A percentile compares a stretch with the other conserved stretches of the same genome.
phyloP scores from a whole-genome alignment of 176 grass and related monocot genomes.

The Elaeis guineensis region DNA sequence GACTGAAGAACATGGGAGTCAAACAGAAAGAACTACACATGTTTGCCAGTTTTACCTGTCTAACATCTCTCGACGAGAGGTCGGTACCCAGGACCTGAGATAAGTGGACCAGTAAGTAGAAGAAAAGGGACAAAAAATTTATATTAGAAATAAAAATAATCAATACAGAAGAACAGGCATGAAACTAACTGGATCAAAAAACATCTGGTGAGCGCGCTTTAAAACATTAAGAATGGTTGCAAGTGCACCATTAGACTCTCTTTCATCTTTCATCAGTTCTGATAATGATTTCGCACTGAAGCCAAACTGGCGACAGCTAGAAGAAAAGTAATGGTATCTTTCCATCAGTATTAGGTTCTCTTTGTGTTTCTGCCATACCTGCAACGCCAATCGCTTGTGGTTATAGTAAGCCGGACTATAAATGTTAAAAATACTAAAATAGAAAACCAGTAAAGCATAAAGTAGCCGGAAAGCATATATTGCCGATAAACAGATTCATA shows the following conservation, averaged over 20 bases:
- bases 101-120: constrained; percentile 4
- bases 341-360: constrained; percentile 95
- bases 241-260: constrained; percentile 63
- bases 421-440: constrained; percentile 1
- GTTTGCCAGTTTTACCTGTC: constrained; percentile 38
- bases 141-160: neutral
- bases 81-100: constrained; percentile 41
- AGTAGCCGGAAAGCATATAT: too few relatives aligned
- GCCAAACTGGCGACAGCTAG: constrained; percentile 56
- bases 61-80: constrained; percentile 51
- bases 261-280: constrained; percentile 72
- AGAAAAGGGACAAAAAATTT: constrained; percentile 1
- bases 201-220: constrained; percentile 52
- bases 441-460: constrained; percentile 1
- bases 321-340: constrained; percentile 92
- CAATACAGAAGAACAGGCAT: neutral
- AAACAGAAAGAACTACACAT: neutral
- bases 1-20: too few relatives aligned
- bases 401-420: neutral
- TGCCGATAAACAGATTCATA: too few relatives aligned
- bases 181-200: constrained; percentile 67
- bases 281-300: constrained; percentile 49
- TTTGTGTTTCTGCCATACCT: constrained; percentile 95
- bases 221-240: constrained; percentile 74
- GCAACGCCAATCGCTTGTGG: neutral